Evolutionary conservation across 805 yeast genomes (phyloP), one percentile per base, ranked within the genome.

Genomic region (Candida sithepensis): DNA sequence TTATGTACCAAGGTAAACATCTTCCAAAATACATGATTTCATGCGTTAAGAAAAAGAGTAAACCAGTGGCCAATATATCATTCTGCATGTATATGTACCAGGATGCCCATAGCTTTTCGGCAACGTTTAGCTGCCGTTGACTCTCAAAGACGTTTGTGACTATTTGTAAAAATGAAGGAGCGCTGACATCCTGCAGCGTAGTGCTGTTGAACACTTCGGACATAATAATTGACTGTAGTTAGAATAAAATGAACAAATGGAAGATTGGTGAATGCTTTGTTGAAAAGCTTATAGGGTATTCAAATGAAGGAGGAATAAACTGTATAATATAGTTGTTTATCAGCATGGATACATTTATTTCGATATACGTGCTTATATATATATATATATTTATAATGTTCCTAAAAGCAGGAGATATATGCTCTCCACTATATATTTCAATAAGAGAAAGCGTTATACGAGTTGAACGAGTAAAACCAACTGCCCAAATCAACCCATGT

Each of bases 1-100:
- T 74, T 14, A 79, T 68, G 54, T 68, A 74, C 83, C 83, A 79
- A 10, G 84, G 84, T 5, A 79, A 49, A 57, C 81, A 79, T 60
- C 84, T 69, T 14, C 81, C 82, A 55, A 79, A 79, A 57, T 79
- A 79, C 64, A 74, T 72, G n/a, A 77, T 13, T 54, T 79, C 84
- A 55, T 79, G 84, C 16, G 74, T 69, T n/a, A 71, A 53, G 58
- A 79, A 79, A 61, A 79, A 77, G 44, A 79, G 58, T 22, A 79
- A 67, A 2, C 84, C 84, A 9, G 84, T 79, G 21, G 84, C 84
- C 43, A 79, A 69, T 16, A 73, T 64, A 51, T 79, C 84, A 55
- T 78, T 78, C 49, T 70, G 71, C 64, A 79, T 74, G 60, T 75
- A 78, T 10, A 68, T 66, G 61, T 79, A 79, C 74, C 78, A 79